Evolutionary conservation across 768 basidiomycete genomes (phyloP), one percentile per base, ranked within the genome.

Genomic region (Podaxis sp.): DNA sequence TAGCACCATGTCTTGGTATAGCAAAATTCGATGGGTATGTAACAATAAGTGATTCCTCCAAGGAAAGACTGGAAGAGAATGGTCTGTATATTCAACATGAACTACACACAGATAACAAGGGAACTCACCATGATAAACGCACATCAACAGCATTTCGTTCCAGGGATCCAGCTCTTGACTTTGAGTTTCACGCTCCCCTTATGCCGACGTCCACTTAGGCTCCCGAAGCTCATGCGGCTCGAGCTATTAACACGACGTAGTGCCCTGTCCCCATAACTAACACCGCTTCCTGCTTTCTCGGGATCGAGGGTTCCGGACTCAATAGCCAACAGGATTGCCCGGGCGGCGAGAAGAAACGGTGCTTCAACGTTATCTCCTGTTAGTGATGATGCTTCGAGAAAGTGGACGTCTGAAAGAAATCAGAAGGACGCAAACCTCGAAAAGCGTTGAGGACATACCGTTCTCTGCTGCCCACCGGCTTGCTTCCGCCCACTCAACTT

Each of bases 391-490:
- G 90, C 86, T 74, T 99, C 97, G 44, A 98, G 84, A 72, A 96
- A 98, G 68, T 97, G 90, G 6, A 97, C 85, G 67, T 92, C 96
- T 98, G 38, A 8, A 28, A 11, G 69, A 38, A 58, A 20, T 60
- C 40, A 64, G 58, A 60, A 52, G 37, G 53, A 55, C 64, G 38
- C 58, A 57, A 61, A 41, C 26, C 2, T 33, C 22, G 28, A 20
- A 20, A 50, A 49, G 53, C 48, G 56, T 50, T 7, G 20, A 55
- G 33, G 49, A 70, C 81, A 64, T 67, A 95, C 95, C 91, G 73
- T 99, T 95, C 73, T 96, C 93, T 54, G 95, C 91, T 20, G 97
- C 96, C 95, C 95, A 99, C 71, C 85, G 81, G 69, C 92, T 94
- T 10, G 94, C 97, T 76, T 99, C 97, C 26, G 89, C 84, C 88